These are phyloP conservation scores for Blastomyces percursus DNA, from an alignment of 2,329 filamentous ascomycete genomes.

Conservation along the genomic window DNA sequence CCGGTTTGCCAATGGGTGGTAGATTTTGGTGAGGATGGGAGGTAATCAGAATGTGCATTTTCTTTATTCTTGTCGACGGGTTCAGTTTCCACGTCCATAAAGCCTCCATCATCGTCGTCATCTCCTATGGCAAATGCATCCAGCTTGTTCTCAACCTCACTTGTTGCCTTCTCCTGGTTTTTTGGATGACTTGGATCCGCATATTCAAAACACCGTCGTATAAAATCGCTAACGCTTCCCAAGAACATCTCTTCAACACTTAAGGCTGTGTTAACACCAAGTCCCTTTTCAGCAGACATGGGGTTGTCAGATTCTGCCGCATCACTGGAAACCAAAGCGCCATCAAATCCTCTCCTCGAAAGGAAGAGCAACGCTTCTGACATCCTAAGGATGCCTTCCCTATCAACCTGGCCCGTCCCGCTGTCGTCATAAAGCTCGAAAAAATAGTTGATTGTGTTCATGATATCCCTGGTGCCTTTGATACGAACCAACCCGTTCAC, in stretches of 20 bases:
- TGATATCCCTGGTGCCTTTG: conserved; percentile 89
- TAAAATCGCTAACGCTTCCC: conserved; percentile 89
- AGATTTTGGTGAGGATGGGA: conserved; percentile 16
- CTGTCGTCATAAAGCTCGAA: conserved; percentile 96
- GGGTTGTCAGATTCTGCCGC: conserved; percentile 40
- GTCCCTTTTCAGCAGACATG: conserved; percentile 21
- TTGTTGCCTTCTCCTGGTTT: conserved; percentile 31
- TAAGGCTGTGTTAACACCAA: conserved; percentile 35
- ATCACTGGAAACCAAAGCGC: conserved; percentile 54
- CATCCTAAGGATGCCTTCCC: conserved; percentile 88
- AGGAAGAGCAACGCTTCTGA: conserved; percentile 90
- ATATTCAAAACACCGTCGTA: conserved; percentile 93
- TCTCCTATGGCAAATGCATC: conserved; percentile 66
- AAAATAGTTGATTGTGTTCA: conserved; percentile 96
- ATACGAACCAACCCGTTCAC: conserved; percentile 82
- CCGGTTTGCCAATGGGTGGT: conserved; percentile 20
- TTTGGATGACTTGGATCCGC: conserved; percentile 78
- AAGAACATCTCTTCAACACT: conserved; percentile 78
- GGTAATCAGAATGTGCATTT: conserved; percentile 15
- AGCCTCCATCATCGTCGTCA: conserved; percentile 42
- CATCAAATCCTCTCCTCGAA: conserved; percentile 75
- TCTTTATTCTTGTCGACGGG: conserved; percentile 3
- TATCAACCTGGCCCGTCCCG: conserved; percentile 78
- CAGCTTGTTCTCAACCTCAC: conserved; percentile 30
- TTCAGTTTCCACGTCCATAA: conserved; percentile 8